Conservation (phyloP, 345 rosid genomes). For the Chamaenerion angustifolium region DNA sequence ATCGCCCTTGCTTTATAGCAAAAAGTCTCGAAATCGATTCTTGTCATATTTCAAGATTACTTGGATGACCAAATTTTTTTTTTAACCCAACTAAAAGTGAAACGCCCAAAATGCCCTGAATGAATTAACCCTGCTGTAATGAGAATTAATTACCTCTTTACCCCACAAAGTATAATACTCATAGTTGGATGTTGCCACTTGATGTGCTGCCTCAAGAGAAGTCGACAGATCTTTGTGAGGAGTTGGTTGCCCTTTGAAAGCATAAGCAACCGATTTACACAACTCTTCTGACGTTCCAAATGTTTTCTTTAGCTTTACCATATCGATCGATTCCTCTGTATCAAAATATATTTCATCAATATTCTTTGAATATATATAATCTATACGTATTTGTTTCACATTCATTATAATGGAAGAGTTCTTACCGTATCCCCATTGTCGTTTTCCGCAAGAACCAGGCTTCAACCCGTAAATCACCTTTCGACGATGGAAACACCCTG, state of each 20-base stretch:
- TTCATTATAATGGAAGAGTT: too few species aligned
- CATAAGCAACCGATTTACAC: conserved; percentile 17
- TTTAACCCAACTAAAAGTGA: too few species aligned
- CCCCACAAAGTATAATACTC: conserved; percentile 50
- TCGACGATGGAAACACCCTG: conserved; percentile 53
- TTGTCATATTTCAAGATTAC: too few species aligned
- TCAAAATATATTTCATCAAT: too few species aligned
- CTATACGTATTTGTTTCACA: too few species aligned
- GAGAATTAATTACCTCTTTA: too few species aligned
- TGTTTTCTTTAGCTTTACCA: conserved; percentile 8
- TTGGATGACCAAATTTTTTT: too few species aligned
- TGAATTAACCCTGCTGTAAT: too few species aligned
- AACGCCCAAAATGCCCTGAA: too few species aligned
- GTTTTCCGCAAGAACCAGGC: conserved; percentile 4
- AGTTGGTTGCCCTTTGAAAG: conserved; percentile 26
- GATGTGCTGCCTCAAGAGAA: conserved; percentile 20
- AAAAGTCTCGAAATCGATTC: too few species aligned
- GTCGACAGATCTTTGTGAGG: background rate
- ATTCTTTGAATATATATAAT: too few species aligned
- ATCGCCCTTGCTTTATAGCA: too few species aligned
- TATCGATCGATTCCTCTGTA: background rate
- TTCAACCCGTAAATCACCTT: conserved; percentile 46
- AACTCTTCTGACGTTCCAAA: conserved; percentile 43
- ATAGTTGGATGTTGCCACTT: conserved; percentile 29
- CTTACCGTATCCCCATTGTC: background rate